Conservation (phyloP, 306 rosid genomes). For the Vachellia pachyceras region DNA sequence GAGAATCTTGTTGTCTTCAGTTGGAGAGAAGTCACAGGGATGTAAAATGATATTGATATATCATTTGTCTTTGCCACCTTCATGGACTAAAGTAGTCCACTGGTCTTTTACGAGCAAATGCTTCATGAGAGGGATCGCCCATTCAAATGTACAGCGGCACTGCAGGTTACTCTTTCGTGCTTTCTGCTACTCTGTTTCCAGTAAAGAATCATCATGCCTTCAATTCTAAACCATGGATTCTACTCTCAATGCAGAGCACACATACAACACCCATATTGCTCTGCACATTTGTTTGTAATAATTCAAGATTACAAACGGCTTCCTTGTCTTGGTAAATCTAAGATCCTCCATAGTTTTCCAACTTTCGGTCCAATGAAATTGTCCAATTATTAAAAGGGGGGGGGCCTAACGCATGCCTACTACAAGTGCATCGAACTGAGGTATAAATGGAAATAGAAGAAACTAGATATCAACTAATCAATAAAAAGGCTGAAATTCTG, state of each 20-base stretch:
- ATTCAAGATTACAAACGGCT: neutral
- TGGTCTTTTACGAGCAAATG: neutral
- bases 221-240: neutral
- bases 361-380: neutral
- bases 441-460: neutral
- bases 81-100: neutral
- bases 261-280: conserved; percentile 9
- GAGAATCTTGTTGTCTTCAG: neutral
- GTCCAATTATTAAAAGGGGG: neutral
- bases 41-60: neutral
- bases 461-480: neutral
- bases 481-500: conserved; percentile 22
- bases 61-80: neutral
- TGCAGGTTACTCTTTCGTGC: neutral
- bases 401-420: neutral
- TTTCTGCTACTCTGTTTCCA: neutral
- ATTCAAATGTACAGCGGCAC: neutral
- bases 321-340: neutral
- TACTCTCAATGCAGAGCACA: conserved; percentile 1
- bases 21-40: neutral
- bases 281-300: neutral
- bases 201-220: conserved; percentile 2
- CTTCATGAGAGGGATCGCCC: neutral
- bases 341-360: conserved; percentile 15
- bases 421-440: neutral